Conservation (phyloP, 2,329 filamentous ascomycete species). For the Metarhizium sp. region DNA sequence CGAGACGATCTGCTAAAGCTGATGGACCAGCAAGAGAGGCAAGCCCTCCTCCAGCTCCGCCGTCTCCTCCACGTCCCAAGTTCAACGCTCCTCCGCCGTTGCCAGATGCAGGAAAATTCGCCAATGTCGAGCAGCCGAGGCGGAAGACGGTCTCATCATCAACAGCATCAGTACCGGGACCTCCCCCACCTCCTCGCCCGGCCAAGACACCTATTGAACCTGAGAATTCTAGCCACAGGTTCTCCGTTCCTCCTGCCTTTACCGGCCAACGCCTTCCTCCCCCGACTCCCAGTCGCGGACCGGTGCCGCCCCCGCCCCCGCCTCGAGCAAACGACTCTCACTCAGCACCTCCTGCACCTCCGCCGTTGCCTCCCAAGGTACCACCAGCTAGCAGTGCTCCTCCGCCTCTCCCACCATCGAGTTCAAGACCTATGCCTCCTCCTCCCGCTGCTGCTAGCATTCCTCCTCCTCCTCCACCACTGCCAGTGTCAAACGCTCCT, state of each 20-base stretch:
- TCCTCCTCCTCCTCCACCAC: constrained; percentile 37
- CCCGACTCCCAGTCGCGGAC: constrained; percentile 62
- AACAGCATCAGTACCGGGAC: constrained; percentile 13
- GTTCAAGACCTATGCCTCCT: constrained; percentile 42
- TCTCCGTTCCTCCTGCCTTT: constrained; percentile 75
- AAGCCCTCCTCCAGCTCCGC: constrained; percentile 53
- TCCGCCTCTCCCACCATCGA: constrained; percentile 41
- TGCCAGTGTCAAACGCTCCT: constrained; percentile 25
- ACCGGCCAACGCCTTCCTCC: constrained; percentile 61
- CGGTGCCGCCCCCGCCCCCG: constrained; percentile 64
- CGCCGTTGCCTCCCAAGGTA: constrained; percentile 39
- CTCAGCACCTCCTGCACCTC: constrained; percentile 24
- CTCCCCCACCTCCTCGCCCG: constrained; percentile 35
- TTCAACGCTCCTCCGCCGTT: constrained; percentile 85
- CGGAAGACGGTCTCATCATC: constrained; percentile 14
- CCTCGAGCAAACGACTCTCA: constrained; percentile 26
- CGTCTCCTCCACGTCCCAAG: constrained; percentile 46
- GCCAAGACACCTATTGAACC: constrained; percentile 61
- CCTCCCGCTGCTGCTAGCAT: constrained; percentile 35
- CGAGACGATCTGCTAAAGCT: constrained; percentile 47
- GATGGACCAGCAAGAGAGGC: constrained; percentile 60
- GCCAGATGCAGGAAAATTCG: constrained; percentile 82
- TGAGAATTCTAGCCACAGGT: constrained; percentile 46
- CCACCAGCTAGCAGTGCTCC: constrained; percentile 35
- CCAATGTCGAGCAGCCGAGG: constrained; percentile 37